phyloP scores from a whole-genome alignment of 345 rosid genomes.

The Citrus cavaleriei region DNA sequence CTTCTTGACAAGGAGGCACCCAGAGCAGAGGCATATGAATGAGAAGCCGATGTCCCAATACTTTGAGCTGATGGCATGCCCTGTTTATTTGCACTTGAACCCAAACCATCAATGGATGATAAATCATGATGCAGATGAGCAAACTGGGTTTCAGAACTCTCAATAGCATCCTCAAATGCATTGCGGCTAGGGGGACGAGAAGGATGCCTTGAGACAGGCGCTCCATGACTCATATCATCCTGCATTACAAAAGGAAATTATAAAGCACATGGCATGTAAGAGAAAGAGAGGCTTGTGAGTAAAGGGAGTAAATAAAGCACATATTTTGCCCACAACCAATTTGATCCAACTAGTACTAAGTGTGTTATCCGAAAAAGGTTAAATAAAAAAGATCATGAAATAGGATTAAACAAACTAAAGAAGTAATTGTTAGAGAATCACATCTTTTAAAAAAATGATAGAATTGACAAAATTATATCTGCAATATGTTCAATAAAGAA shows the following conservation, averaged over 20 bases:
- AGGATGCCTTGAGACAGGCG: conserved; percentile 42
- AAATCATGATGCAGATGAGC: conserved; percentile 39
- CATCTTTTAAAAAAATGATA: neutral
- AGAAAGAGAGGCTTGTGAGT: neutral
- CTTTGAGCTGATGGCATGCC: conserved; percentile 21
- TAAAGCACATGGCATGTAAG: conserved; percentile 1
- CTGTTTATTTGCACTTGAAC: conserved; percentile 31
- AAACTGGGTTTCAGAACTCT: conserved; percentile 41
- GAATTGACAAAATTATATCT: neutral
- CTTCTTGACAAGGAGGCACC: conserved; percentile 62
- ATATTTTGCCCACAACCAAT: conserved; percentile 1
- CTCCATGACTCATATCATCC: conserved; percentile 46
- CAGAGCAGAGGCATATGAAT: conserved; percentile 56
- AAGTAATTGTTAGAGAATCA: neutral
- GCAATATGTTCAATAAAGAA: neutral
- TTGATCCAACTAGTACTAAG: conserved; percentile 1
- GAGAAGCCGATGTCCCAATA: conserved; percentile 42
- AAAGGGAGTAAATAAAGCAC: neutral
- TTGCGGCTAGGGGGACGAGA: conserved; percentile 60
- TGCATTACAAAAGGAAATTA: conserved; percentile 29
- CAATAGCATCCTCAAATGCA: conserved; percentile 45
- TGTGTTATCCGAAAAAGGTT: neutral
- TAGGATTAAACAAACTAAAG: neutral
- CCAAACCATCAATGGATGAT: conserved; percentile 33
- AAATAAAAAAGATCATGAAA: neutral